phyloP scores from a whole-genome alignment of 2,329 filamentous ascomycete species.

The Venturia effusa region DNA sequence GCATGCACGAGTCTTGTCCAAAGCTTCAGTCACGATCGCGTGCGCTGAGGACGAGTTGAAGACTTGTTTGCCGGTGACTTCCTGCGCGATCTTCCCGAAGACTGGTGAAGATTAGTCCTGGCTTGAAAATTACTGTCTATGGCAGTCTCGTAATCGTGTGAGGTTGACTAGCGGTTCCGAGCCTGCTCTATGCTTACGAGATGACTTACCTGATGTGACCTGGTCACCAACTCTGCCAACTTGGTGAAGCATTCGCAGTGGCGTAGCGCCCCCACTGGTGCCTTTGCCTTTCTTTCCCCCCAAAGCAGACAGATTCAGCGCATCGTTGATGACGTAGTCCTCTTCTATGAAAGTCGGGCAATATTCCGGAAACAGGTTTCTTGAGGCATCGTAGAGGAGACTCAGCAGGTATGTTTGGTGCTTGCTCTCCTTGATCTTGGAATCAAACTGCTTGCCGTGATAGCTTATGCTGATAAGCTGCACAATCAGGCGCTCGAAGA shows the following conservation, averaged over 20 bases:
- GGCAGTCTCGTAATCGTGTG: background rate
- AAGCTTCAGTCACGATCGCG: conserved; percentile 76
- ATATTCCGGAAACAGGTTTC: conserved; percentile 82
- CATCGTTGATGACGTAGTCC: conserved; percentile 82
- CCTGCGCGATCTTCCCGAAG: conserved; percentile 86
- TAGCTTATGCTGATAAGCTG: conserved; percentile 79
- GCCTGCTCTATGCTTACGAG: background rate
- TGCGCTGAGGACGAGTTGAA: conserved; percentile 89
- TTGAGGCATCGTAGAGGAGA: conserved; percentile 81
- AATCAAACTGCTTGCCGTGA: conserved; percentile 73
- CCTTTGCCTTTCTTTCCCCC: conserved; percentile 41
- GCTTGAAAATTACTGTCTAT: background rate
- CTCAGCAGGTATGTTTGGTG: conserved; percentile 71
- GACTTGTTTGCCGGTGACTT: conserved; percentile 90
- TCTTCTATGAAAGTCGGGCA: conserved; percentile 76
- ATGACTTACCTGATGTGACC: conserved; percentile 52
- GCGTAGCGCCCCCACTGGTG: conserved; percentile 54
- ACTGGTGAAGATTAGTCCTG: conserved; percentile 27
- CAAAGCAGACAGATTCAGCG: conserved; percentile 49
- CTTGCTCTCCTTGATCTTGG: conserved; percentile 81
- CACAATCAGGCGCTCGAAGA: conserved; percentile 68
- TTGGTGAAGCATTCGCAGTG: conserved; percentile 64
- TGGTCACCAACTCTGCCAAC: conserved; percentile 77
- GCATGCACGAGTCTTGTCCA: conserved; percentile 73
- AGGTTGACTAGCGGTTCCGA: background rate